Base-by-base conservation (phyloP, 2,329 filamentous ascomycete genomes). In the Madurella mycetomatis region DNA sequence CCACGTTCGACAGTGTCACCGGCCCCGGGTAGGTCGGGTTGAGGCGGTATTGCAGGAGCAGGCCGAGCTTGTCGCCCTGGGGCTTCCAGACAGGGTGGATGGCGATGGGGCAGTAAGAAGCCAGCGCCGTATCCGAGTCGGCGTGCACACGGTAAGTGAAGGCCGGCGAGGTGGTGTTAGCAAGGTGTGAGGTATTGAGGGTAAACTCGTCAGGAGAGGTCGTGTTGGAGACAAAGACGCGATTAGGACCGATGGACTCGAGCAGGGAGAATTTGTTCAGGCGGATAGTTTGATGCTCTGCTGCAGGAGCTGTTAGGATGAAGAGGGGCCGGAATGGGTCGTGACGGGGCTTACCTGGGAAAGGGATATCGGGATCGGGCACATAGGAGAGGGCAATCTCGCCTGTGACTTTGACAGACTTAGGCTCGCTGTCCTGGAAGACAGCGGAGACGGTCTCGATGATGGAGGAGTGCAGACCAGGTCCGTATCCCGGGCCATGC, bases 121-220 rank as follows among this genome's bases (percentile, higher is more conserved):
- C 72, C 5, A 80, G 70, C 2, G 70, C 60, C 1, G 71, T 58
- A 5, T 71, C 62, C 16, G 82, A 77, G 32, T 91, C 85, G 31
- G 88, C 72, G 62, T 94, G 89, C 11, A 96, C 77, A 65, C 92
- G 88, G 70, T 97, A 99, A 56, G 94, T 95, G 75, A 99, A 97
- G 8, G 87, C 92, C 7, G 92, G 85, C 0, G 86, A 81, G 63
- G 86, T 81, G 64, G 86, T 84, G 62, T 84, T 78, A 57, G 78
- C 73, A 60, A 96, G 81, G 66, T 86, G 84, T 13, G 84, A 78
- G 7, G 94, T 73, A 58, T 92, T 83, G 32, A 99, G 75, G 0
- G 76, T 82, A 72, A 95, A 99, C 66, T 92, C 86, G 55, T 95
- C 92, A 3, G 87, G 80, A 1, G 77, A 46, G 32, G 55, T 66